phyloP scores from a whole-genome alignment of 176 grass and related monocot species.

The Oryza australiensis region DNA sequence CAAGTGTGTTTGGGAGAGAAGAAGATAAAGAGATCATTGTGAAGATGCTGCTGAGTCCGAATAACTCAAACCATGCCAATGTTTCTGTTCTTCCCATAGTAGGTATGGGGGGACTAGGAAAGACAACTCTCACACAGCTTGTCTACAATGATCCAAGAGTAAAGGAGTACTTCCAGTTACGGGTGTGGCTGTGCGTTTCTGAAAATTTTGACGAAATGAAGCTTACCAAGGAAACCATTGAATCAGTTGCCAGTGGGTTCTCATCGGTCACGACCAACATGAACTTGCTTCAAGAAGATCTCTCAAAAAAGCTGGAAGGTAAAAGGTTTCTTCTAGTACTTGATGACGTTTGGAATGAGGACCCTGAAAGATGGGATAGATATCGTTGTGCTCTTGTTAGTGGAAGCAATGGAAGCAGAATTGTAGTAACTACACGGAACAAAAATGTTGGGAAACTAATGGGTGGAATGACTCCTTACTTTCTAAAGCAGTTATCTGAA shows the following conservation, averaged over 20 bases:
- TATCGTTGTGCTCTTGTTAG: conserved; percentile 51
- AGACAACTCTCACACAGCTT: conserved; percentile 69
- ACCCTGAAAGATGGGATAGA: conserved; percentile 58
- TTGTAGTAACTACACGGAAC: conserved; percentile 72
- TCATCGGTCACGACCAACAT: conserved; percentile 55
- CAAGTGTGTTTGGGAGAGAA: conserved; percentile 65
- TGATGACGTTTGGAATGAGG: conserved; percentile 89
- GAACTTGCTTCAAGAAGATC: conserved; percentile 67
- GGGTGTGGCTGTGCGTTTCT: conserved; percentile 76
- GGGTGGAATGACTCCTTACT: conserved; percentile 43
- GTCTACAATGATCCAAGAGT: conserved; percentile 74
- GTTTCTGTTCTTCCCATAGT: conserved; percentile 66
- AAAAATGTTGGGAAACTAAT: conserved; percentile 61
- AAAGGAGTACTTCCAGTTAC: conserved; percentile 60
- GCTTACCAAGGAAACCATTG: conserved; percentile 67
- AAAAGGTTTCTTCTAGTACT: conserved; percentile 79
- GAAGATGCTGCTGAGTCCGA: conserved; percentile 37
- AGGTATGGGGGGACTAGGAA: conserved; percentile 81
- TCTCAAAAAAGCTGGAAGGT: conserved; percentile 53
- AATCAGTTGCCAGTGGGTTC: conserved; percentile 48
- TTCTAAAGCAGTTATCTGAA: conserved; percentile 62
- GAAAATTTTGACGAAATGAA: conserved; percentile 74
- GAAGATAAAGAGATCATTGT: conserved; percentile 66
- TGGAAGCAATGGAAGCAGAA: conserved; percentile 52
- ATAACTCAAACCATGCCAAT: background rate